Evolutionary conservation across 768 basidiomycete species (phyloP), one percentile per base, ranked within the genome.

Genomic region (Pleurotus platypus): DNA sequence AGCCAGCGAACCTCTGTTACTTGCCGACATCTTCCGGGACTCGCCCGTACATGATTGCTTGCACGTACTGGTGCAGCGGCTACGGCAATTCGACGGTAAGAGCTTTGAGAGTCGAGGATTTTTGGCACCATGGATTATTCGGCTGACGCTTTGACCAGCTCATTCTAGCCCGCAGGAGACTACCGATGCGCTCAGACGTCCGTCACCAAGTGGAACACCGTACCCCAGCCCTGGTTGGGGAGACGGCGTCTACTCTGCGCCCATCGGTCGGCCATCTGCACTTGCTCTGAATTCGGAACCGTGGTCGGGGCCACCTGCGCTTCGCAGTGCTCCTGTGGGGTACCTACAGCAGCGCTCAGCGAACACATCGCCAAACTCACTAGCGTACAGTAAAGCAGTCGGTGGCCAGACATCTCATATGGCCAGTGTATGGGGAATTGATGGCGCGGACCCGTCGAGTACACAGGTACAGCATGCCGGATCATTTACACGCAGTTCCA

Each of bases 11-110:
- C 39, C 51, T 16, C 22, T 54, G n/a, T 30, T 39, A 15, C 51
- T 54, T 26, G 51, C 51, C 51, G 51, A 54, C 42, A 54, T 54
- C 51, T 54, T 54, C 51, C 51, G 51, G 51, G 51, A 54, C 22
- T 37, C 51, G 20, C 51, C 51, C 8, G 38, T 39, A 42, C 37
- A 54, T n/a, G 51, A 42, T 20, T 54, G 51, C 39, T 38, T 54
- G 51, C 51, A 54, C 11, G 51, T 54, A 16, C 39, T 54, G n/a
- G 51, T 54, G 12, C 51, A 54, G 24, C 51, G 51, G 18, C 12
- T 54, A 5, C 42, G 20, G 51, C 51, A 54, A 22, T 18, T 40
- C 15, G 38, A 40, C 22, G 39, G 51, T 54, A 24, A 43, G 51
- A 15, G 11, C 22, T 12, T 15, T 5, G 12, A 20, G 18, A 24